These are phyloP conservation scores for Hydnomerulius pinastri DNA, from an alignment of 768 basidiomycete species.

Conservation along the genomic window DNA sequence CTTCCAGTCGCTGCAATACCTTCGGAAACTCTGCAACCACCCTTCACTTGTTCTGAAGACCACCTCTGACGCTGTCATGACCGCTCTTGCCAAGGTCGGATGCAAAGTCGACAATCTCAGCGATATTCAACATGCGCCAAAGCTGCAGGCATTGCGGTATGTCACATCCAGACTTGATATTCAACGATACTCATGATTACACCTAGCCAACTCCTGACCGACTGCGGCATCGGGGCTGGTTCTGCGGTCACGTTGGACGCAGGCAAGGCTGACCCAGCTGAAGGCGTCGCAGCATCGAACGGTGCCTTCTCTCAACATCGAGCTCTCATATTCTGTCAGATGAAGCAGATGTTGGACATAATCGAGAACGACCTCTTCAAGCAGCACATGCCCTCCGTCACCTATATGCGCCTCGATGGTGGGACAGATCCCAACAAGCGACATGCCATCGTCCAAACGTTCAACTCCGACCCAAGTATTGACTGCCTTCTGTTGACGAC, in stretches of 20 bases:
- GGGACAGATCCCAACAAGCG: constrained; percentile 90
- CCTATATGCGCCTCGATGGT: constrained; percentile 98
- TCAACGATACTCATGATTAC: constrained; percentile 6
- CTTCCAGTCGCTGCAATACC: constrained; percentile 96
- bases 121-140: constrained; percentile 92
- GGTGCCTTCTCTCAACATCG: constrained; percentile 88
- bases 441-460: constrained; percentile 96
- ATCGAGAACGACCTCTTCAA: constrained; percentile 95
- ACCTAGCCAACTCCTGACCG: constrained; percentile 83
- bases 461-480: constrained; percentile 96
- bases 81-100: constrained; percentile 59
- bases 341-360: constrained; percentile 98
- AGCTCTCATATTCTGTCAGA: constrained; percentile 99
- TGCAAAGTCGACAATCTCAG: constrained; percentile 49
- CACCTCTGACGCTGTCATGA: constrained; percentile 55
- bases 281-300: constrained; percentile 51
- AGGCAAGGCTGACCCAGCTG: constrained; percentile 67
- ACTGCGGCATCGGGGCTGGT: constrained; percentile 86
- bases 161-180: constrained; percentile 21
- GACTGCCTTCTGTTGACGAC: constrained; percentile 96
- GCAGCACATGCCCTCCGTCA: constrained; percentile 89
- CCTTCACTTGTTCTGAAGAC: constrained; percentile 87
- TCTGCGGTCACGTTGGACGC: constrained; percentile 47
- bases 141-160: constrained; percentile 87
- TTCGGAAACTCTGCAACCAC: constrained; percentile 97